Evolutionary conservation across 192 early-diverging fungal species (phyloP), one percentile per base, ranked within the genome.

Genomic region (Backusella australiensis): DNA sequence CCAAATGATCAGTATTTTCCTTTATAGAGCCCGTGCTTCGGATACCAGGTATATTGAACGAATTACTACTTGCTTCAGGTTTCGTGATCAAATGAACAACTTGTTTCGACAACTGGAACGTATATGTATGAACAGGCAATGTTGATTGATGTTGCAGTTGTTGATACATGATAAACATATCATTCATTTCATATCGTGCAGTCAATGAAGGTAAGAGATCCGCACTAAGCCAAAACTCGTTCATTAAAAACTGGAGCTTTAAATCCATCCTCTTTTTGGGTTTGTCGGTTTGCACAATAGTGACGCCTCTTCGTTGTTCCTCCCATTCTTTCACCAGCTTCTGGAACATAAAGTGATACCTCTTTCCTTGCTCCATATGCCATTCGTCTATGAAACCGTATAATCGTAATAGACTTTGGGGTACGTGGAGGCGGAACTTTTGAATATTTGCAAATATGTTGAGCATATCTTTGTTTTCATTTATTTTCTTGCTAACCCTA

Each of bases 361-460:
- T 78, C 35, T 84, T 79, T 39, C 86, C 78, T 69, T 90, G 87
- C 67, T 93, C 91, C 34, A 88, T 89, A 0, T 89, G 82, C 94
- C 94, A 95, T 53, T 91, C 88, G 70, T 92, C 91, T 21, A 93
- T 82, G 76, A 95, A 94, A 3, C 85, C 82, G 59, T 93, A 91
- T 15, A 95, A 53, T 56, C 90, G 91, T 23, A 95, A 73, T 11
- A 95, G 77, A 67, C 91, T 93, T 46, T 89, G 83, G 4, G 89
- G 90, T 0, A 88, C 69, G 34, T 82, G 77, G 42, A 91, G 68
- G 21, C 79, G 72, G 34, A 90, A 74, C 6, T 75, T 77, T 72
- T 85, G 78, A 44, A 90, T 78, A 0, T 75, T 84, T 11, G 85
- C 79, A 72, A 89, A 79, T 14, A 88, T 42, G 17, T 86, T 86